Evolutionary conservation across 2,329 filamentous ascomycete genomes (phyloP).

Genomic region (Cladosporium sp.): DNA sequence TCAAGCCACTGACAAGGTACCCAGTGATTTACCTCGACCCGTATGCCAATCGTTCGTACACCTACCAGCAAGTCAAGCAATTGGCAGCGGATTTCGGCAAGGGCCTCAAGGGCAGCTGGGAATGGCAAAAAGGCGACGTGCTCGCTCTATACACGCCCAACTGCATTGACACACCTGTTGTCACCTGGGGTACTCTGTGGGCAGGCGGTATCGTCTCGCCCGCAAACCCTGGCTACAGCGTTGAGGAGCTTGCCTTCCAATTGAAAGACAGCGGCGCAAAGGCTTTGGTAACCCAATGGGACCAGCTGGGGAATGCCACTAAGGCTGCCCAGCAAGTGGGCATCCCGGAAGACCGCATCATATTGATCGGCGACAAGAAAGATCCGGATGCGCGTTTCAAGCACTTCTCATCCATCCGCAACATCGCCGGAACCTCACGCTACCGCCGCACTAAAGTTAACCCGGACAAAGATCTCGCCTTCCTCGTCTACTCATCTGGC

Average conservation of each 20-base stretch:
- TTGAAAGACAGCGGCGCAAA: constrained; percentile 73
- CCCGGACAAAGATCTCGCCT: constrained; percentile 70
- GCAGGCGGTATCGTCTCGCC: constrained; percentile 79
- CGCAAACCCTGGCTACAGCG: constrained; percentile 83
- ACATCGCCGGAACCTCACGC: constrained; percentile 56
- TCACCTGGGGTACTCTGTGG: constrained; percentile 78
- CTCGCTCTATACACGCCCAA: constrained; percentile 82
- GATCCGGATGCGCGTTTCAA: constrained; percentile 58
- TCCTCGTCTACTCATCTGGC: constrained; percentile 83
- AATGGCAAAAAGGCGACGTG: constrained; percentile 80
- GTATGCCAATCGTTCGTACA: constrained; percentile 66
- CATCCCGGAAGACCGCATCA: constrained; percentile 66
- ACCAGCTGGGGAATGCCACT: constrained; percentile 60
- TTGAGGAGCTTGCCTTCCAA: constrained; percentile 79
- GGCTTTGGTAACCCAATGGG: constrained; percentile 68
- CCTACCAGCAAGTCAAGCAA: constrained; percentile 61
- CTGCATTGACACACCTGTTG: constrained; percentile 72
- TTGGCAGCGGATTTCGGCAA: constrained; percentile 71
- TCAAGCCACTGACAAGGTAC: background rate
- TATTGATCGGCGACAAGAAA: constrained; percentile 67
- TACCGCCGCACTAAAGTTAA: constrained; percentile 60
- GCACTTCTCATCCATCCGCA: constrained; percentile 69
- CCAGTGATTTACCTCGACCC: constrained; percentile 75
- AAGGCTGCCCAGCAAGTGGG: constrained; percentile 67
- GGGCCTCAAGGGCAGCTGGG: constrained; percentile 68